Evolutionary conservation across 257 asterid genomes (phyloP).

Genomic region (Nicotiana benthamiana): DNA sequence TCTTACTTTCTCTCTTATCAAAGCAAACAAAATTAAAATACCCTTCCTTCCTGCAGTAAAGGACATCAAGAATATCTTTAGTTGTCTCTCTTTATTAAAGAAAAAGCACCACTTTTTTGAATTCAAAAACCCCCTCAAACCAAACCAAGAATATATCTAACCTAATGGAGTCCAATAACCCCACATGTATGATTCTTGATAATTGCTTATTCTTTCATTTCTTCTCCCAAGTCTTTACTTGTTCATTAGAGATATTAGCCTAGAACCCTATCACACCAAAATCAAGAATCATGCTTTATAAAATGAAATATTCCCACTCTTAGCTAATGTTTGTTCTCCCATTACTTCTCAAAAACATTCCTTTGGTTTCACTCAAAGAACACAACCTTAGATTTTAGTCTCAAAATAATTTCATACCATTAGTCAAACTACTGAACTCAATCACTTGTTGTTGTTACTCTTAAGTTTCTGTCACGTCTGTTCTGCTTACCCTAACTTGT

Average conservation of each 20-base stretch:
- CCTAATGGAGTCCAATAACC: slow-evolving; percentile 2
- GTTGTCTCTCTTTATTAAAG: slow-evolving; percentile 60
- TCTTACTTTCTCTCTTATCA: slow-evolving; percentile 29
- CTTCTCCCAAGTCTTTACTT: not conserved
- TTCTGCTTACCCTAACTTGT: not conserved
- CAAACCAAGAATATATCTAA: slow-evolving; percentile 8
- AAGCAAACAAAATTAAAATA: slow-evolving; percentile 21
- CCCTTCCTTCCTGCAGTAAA: slow-evolving; percentile 15
- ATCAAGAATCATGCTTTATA: not conserved
- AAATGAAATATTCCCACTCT: not conserved
- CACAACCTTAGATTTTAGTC: not conserved
- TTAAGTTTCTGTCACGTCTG: not conserved
- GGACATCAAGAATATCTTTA: slow-evolving; percentile 52
- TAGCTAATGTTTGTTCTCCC: slow-evolving; percentile 9
- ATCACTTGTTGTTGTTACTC: not conserved
- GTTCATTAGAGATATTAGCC: not conserved
- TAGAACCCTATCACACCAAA: not conserved
- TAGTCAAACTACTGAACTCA: not conserved
- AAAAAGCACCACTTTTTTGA: slow-evolving; percentile 33
- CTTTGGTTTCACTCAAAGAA: slow-evolving; percentile 42
- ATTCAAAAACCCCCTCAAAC: slow-evolving; percentile 25
- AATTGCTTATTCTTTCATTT: not conserved
- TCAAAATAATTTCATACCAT: not conserved
- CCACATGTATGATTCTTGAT: not conserved
- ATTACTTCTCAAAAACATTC: slow-evolving; percentile 13